Conservation (phyloP, 305 asterid species). For the Lippia alba region DNA sequence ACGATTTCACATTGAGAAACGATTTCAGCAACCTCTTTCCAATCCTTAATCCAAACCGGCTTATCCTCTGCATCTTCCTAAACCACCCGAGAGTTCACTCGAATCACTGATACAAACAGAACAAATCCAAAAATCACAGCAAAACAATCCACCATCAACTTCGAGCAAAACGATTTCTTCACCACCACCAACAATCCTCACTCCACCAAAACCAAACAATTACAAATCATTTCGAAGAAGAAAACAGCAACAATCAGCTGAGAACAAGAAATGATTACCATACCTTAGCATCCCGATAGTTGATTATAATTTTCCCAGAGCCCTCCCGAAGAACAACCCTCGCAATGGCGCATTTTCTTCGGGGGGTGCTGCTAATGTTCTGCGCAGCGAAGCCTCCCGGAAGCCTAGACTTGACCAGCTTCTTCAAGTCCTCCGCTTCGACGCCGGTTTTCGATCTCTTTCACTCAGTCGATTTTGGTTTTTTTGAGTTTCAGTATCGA, state of each 20-base stretch:
- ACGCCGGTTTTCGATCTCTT: too few species aligned
- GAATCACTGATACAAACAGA: neutral
- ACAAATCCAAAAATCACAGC: too few species aligned
- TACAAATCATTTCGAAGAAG: neutral
- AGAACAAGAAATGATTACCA: neutral
- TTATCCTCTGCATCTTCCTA: too few species aligned
- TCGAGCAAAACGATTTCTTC: neutral
- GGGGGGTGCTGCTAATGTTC: conserved; percentile 78
- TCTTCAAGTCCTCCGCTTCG: conserved; percentile 60
- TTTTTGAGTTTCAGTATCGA: too few species aligned
- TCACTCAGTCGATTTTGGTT: too few species aligned
- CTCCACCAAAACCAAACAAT: conserved; percentile 1
- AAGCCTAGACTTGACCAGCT: conserved; percentile 76
- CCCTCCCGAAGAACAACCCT: conserved; percentile 95
- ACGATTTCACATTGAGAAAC: conserved; percentile 5
- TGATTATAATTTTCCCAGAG: conserved; percentile 74
- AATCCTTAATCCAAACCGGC: conserved; percentile 59
- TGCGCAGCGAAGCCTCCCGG: conserved; percentile 97
- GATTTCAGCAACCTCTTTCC: conserved; percentile 56
- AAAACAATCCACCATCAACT: neutral
- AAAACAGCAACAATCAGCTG: neutral
- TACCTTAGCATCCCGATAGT: conserved; percentile 91
- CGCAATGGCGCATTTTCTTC: conserved; percentile 87
- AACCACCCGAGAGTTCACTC: too few species aligned
- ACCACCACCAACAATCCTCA: too few species aligned